phyloP scores from a whole-genome alignment of 768 basidiomycete species.

The Psilocybe cubensis region DNA sequence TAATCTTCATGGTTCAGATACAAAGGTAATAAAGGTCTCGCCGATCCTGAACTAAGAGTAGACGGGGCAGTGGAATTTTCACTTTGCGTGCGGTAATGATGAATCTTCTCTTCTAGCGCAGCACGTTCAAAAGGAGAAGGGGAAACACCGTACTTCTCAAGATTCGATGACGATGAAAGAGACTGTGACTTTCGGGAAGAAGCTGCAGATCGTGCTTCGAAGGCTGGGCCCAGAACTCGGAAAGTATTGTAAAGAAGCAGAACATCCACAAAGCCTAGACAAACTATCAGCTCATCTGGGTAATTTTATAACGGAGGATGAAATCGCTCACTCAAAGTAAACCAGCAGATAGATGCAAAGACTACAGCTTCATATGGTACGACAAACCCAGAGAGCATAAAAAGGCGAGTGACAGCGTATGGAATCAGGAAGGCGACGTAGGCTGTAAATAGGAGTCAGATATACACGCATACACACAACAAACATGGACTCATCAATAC shows the following conservation, averaged over 20 bases:
- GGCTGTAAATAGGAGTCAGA: conserved; percentile 37
- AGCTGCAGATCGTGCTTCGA: conserved; percentile 36
- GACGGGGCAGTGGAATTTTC: conserved; percentile 10
- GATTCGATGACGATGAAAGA: conserved; percentile 25
- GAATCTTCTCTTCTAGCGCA: conserved; percentile 23
- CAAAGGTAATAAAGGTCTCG: conserved; percentile 19
- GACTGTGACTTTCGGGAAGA: conserved; percentile 35
- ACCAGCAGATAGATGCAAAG: conserved; percentile 55
- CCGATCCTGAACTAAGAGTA: conserved; percentile 9
- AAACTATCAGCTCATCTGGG: conserved; percentile 7
- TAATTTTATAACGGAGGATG: background rate
- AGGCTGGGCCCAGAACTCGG: conserved; percentile 58
- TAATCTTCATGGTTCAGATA: conserved; percentile 25
- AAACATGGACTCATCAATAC: background rate
- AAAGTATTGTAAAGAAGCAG: conserved; percentile 71
- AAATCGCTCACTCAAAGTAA: conserved; percentile 51
- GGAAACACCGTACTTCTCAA: conserved; percentile 18
- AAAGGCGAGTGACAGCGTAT: conserved; percentile 46
- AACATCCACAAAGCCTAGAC: conserved; percentile 65
- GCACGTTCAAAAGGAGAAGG: conserved; percentile 11
- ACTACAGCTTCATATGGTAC: conserved; percentile 52
- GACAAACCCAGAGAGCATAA: conserved; percentile 45
- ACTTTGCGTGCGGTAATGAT: conserved; percentile 22
- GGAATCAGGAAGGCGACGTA: conserved; percentile 65
- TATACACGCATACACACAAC: conserved; percentile 40